These are phyloP conservation scores for Amylostereum chailletii DNA, from an alignment of 1,284 basidiomycete species.

Conservation along the genomic window DNA sequence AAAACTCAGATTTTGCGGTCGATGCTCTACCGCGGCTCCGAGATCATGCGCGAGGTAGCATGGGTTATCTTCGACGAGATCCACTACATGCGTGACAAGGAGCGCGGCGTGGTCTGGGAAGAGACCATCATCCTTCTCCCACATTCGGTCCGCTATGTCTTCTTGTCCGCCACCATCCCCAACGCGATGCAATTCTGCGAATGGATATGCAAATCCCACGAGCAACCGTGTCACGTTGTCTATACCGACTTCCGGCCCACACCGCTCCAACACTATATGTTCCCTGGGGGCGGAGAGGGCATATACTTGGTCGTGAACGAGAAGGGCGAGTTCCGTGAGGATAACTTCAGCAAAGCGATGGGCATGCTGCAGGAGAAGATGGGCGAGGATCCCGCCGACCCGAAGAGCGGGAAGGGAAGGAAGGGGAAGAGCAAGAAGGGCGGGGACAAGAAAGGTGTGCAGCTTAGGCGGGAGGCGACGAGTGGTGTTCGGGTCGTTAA, in stretches of 20 bases:
- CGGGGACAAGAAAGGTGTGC: constrained; percentile 80
- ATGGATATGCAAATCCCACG: constrained; percentile 97
- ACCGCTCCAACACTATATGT: constrained; percentile 96
- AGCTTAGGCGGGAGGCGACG: not conserved
- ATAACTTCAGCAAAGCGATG: constrained; percentile 98
- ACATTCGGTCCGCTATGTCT: constrained; percentile 94
- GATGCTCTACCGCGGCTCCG: constrained; percentile 98
- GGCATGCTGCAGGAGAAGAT: constrained; percentile 77
- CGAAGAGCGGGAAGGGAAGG: constrained; percentile 71
- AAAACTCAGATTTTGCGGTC: constrained; percentile 82
- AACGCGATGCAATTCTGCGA: constrained; percentile 99
- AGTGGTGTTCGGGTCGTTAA: constrained; percentile 2
- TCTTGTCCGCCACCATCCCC: constrained; percentile 99
- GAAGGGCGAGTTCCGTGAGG: constrained; percentile 93
- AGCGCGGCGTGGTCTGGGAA: constrained; percentile 83
- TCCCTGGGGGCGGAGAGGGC: constrained; percentile 93
- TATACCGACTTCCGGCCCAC: constrained; percentile 99
- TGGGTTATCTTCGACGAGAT: constrained; percentile 99
- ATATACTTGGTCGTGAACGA: constrained; percentile 98
- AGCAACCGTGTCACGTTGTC: constrained; percentile 98
- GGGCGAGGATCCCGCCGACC: constrained; percentile 92
- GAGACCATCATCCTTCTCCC: constrained; percentile 96
- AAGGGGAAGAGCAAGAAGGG: constrained; percentile 91
- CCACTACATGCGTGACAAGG: constrained; percentile 99
- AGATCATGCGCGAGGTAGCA: constrained; percentile 99